A percentile compares a stretch with the other conserved stretches of the same genome.
These are phyloP conservation scores for Pyrenopolyporus hunteri DNA, from an alignment of 495 filamentous ascomycete genomes.

Conservation along the genomic window DNA sequence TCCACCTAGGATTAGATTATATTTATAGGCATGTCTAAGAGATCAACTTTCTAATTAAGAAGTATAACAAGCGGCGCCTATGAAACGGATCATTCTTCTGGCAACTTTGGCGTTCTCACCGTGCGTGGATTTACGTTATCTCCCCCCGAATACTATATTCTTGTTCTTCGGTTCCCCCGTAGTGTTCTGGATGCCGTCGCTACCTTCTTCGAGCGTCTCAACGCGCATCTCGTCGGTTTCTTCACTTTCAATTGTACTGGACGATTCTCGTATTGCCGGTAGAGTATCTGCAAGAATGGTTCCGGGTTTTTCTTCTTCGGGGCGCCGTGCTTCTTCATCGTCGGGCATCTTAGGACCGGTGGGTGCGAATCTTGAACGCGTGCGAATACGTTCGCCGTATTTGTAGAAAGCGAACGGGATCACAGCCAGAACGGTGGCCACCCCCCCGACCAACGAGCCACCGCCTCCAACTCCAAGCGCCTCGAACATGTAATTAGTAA, in stretches of 20 bases:
- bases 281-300: constrained; percentile 13
- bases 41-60: no score
- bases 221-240: neutral
- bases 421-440: constrained; percentile 49
- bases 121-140: neutral
- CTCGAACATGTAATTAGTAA: constrained; percentile 67
- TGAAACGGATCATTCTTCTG: no score
- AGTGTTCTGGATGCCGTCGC: neutral
- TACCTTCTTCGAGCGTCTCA: constrained; percentile 11
- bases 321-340: constrained; percentile 26
- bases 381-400: constrained; percentile 55
- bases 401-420: constrained; percentile 60
- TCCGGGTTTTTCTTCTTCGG: neutral
- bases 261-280: constrained; percentile 2
- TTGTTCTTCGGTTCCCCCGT: constrained; percentile 1
- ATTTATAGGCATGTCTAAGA: no score
- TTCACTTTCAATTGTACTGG: constrained; percentile 15
- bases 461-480: constrained; percentile 56
- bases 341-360: constrained; percentile 33
- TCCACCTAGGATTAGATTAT: no score
- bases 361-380: constrained; percentile 46
- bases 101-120: neutral
- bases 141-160: neutral
- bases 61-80: no score
- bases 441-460: constrained; percentile 54